Evolutionary conservation across 2,329 filamentous ascomycete species (phyloP).

Genomic region (Phaeosphaeriaceae sp.): DNA sequence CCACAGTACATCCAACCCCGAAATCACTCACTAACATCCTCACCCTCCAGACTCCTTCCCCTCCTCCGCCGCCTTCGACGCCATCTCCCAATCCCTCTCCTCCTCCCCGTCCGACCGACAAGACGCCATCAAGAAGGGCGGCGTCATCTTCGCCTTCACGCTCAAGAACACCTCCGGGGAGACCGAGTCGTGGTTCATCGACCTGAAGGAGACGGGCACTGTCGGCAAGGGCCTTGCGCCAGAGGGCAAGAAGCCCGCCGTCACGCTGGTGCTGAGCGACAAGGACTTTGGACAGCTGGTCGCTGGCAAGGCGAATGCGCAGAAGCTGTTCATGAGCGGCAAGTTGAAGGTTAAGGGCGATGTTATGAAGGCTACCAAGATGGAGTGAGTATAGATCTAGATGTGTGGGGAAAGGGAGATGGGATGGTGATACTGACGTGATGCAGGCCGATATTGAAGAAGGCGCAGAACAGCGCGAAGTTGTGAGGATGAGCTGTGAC

Average conservation of each 20-base stretch:
- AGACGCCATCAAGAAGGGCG: conserved; percentile 87
- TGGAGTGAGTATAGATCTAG: conserved; percentile 54
- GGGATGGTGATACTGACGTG: not conserved
- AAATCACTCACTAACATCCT: not conserved
- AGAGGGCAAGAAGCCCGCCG: conserved; percentile 78
- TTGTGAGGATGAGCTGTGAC: conserved; percentile 33
- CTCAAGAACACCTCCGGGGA: conserved; percentile 87
- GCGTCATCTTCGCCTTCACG: conserved; percentile 87
- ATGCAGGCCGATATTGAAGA: conserved; percentile 69
- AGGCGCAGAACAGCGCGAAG: conserved; percentile 46
- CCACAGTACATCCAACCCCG: not conserved
- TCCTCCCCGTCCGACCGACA: conserved; percentile 76
- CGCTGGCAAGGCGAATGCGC: conserved; percentile 87
- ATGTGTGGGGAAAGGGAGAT: not conserved
- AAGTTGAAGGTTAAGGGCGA: conserved; percentile 99
- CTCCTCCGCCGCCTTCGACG: conserved; percentile 88
- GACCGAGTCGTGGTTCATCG: conserved; percentile 89
- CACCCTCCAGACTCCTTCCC: conserved; percentile 71
- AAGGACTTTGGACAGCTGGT: conserved; percentile 86
- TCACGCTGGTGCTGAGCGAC: conserved; percentile 85
- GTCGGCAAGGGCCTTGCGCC: conserved; percentile 77
- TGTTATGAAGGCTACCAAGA: conserved; percentile 97
- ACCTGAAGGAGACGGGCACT: conserved; percentile 87
- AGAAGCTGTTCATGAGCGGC: conserved; percentile 96
- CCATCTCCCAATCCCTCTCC: conserved; percentile 76